phyloP scores from a whole-genome alignment of 108 stramenopile species.

The Fragilariopsis cylindrus region DNA sequence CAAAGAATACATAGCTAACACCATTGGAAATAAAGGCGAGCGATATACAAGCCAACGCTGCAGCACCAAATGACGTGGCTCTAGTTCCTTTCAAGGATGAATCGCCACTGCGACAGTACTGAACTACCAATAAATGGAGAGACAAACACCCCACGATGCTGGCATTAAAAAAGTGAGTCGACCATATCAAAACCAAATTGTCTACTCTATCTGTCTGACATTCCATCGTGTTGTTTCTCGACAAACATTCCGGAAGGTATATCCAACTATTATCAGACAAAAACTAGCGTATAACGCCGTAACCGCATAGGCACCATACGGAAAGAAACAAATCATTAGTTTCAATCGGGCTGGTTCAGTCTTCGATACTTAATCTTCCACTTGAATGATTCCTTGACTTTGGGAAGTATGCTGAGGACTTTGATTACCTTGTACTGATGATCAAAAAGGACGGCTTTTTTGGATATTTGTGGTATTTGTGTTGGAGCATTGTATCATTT shows the following conservation, averaged over 20 bases:
- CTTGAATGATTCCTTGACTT: too few relatives aligned
- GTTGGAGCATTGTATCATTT: too few relatives aligned
- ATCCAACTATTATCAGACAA: neutral
- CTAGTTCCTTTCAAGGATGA: neutral
- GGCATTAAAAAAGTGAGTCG: constrained; percentile 10
- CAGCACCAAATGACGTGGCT: constrained; percentile 2
- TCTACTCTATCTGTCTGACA: constrained; percentile 7
- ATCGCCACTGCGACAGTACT: neutral
- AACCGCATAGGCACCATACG: neutral
- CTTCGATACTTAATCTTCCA: too few relatives aligned
- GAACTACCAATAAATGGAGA: neutral
- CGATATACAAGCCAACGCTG: constrained; percentile 2
- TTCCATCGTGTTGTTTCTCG: neutral
- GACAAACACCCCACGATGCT: constrained; percentile 1
- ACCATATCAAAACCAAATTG: constrained; percentile 3
- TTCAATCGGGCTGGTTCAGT: neutral
- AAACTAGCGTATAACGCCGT: constrained; percentile 2
- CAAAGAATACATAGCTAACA: neutral
- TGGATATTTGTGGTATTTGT: too few relatives aligned
- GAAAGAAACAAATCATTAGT: constrained; percentile 13
- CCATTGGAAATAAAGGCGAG: constrained; percentile 1
- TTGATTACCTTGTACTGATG: too few relatives aligned
- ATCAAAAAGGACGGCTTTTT: too few relatives aligned
- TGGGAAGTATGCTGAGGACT: too few relatives aligned
- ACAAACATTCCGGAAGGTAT: constrained; percentile 3